Base-by-base conservation (phyloP, 768 basidiomycete species). In the Leucosporidium scottii region DNA sequence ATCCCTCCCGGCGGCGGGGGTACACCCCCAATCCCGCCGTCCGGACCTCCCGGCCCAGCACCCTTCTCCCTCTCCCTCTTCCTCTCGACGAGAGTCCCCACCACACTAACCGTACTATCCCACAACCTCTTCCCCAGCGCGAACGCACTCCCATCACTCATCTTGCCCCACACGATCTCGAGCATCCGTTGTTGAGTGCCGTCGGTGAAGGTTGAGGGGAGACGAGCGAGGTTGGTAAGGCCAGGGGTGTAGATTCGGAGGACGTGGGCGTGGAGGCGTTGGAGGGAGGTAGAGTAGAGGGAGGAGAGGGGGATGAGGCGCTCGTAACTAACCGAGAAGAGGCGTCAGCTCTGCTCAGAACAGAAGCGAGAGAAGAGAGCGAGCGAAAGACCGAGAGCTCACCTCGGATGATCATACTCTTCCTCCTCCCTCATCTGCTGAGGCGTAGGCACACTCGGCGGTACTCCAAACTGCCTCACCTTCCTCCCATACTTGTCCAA, bases 161-260 rank as follows among this genome's bases (percentile, higher is more conserved):
- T 7, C 9, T 66, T 61, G 18, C 60, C 62, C 36, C 12, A 36
- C 13, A 67, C 25, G 9, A 64, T 67, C 27, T 56, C 56, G 31
- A 70, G 25, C 62, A 70, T 65, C 21, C 58, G 57, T 13, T 31
- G 18, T 31, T 65, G 61, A 17, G 72, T 73, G 21, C 72, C 72
- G 61, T 73, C 72, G 31, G 57, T 62, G 61, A 55, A 73, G 23
- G 66, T 66, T 7, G 31, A 2, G 8, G 72, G 72, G 21, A 69
- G 49, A 13, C 61, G 60, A 17, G 65, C 48, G 63, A 73, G 68
- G 39, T 67, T 62, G 2, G 10, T 49, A 3, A 67, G 30, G 23
- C 27, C 57, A 23, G 72, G 72, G 4, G 66, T 55, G 66, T 73
- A 73, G 68, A 73, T 73, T 12, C 72, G 65, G 25, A 73, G 50